Evolutionary conservation across 768 basidiomycete species (phyloP).

Genomic region (Mycena metata): DNA sequence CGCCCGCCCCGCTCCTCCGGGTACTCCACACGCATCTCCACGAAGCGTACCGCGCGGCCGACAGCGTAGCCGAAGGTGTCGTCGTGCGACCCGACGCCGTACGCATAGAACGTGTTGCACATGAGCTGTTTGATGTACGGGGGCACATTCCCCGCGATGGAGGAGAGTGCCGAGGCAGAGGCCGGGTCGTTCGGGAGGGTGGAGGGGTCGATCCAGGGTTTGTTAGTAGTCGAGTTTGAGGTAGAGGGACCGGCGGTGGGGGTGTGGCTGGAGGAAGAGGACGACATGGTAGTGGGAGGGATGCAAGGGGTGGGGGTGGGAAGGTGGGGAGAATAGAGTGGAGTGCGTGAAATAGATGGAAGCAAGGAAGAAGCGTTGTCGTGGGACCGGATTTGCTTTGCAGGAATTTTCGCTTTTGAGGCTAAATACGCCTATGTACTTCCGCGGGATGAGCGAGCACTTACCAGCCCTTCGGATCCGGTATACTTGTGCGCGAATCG

Average conservation of each 20-base stretch:
- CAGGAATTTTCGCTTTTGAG: no score
- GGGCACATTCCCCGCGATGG: slow-evolving; percentile 74
- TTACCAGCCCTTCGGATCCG: no score
- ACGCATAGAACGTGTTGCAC: slow-evolving; percentile 75
- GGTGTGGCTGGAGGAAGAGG: neutral
- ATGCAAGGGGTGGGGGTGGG: neutral
- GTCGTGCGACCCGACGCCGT: slow-evolving; percentile 72
- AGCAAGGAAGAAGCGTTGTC: neutral
- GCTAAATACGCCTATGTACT: no score
- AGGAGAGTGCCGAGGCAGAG: slow-evolving; percentile 64
- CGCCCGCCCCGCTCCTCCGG: slow-evolving; percentile 62
- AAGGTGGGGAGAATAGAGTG: neutral
- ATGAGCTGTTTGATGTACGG: slow-evolving; percentile 75
- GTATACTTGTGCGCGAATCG: no score
- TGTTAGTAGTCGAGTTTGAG: neutral
- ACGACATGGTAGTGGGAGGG: slow-evolving; percentile 2
- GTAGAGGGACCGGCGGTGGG: neutral
- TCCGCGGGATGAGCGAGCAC: no score
- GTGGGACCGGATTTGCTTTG: no score
- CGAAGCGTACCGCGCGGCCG: slow-evolving; percentile 71
- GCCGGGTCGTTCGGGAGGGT: slow-evolving; percentile 67
- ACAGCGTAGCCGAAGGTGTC: slow-evolving; percentile 74
- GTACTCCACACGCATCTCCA: slow-evolving; percentile 67
- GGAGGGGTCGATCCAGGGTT: slow-evolving; percentile 75
- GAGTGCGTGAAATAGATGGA: neutral